These are phyloP conservation scores for Pythium monospermum DNA, from an alignment of 352 stramenopile species.

Conservation along the genomic window DNA sequence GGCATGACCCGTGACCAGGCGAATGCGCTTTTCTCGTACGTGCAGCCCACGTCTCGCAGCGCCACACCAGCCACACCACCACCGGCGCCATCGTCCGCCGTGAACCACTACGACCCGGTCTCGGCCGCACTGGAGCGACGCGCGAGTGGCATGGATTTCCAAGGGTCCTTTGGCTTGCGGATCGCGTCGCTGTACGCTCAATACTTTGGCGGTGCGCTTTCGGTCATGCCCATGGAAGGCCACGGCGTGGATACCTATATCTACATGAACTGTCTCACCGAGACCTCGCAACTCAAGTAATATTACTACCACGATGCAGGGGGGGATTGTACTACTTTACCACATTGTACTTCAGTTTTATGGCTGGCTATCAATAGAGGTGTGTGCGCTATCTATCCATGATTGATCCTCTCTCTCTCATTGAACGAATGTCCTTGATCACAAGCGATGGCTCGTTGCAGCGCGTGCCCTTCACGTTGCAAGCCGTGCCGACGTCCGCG, in stretches of 20 bases:
- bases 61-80: background rate
- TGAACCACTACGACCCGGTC: constrained; percentile 59
- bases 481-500: background rate
- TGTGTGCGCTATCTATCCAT: too few species aligned
- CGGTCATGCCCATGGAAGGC: constrained; percentile 98
- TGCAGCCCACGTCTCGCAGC: constrained; percentile 7
- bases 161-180: constrained; percentile 88
- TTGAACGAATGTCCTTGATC: background rate
- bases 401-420: background rate
- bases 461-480: background rate
- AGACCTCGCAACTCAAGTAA: constrained; percentile 71
- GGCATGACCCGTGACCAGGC: constrained; percentile 72
- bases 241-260: constrained; percentile 95
- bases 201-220: constrained; percentile 98
- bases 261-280: constrained; percentile 83
- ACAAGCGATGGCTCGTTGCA: background rate
- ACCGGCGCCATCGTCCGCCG: background rate
- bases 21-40: constrained; percentile 65
- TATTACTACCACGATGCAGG: background rate
- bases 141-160: constrained; percentile 60
- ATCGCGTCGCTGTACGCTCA: constrained; percentile 91
- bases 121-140: constrained; percentile 63
- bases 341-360: too few species aligned
- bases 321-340: too few species aligned
- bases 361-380: constrained; percentile 7